A percentile compares a stretch with the other conserved stretches of the same genome.
phyloP scores from a whole-genome alignment of 352 stramenopile genomes.

The Lagenidium sp. region DNA sequence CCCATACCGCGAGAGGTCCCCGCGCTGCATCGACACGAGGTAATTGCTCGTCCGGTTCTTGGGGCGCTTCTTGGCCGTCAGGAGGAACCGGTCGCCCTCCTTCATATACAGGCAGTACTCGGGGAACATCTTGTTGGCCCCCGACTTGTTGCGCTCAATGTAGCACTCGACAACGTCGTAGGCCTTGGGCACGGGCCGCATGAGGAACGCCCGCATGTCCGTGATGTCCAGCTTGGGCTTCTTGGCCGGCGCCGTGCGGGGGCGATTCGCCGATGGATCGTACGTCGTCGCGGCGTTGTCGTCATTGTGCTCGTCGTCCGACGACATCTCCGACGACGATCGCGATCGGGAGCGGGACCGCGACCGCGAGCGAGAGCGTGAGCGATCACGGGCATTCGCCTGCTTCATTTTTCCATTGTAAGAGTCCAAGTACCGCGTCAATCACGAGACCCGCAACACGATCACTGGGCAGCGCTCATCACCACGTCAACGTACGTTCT shows the following conservation, averaged over 20 bases:
- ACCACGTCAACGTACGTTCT: constrained; percentile 35
- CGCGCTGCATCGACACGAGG: constrained; percentile 90
- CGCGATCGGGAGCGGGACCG: constrained; percentile 32
- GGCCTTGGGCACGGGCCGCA: constrained; percentile 77
- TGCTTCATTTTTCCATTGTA: too few species aligned
- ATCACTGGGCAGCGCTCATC: too few species aligned
- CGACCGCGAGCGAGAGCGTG: constrained; percentile 36
- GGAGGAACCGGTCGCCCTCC: constrained; percentile 93
- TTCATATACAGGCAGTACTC: constrained; percentile 91
- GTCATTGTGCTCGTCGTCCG: constrained; percentile 53
- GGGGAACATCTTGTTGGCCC: constrained; percentile 91
- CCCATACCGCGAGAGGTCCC: constrained; percentile 86
- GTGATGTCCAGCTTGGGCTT: constrained; percentile 79
- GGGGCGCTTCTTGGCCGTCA: constrained; percentile 93
- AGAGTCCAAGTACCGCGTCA: too few species aligned
- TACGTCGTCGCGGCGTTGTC: constrained; percentile 51
- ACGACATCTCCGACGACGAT: constrained; percentile 56
- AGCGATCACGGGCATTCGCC: constrained; percentile 27
- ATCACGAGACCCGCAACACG: too few species aligned
- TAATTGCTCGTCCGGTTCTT: constrained; percentile 98
- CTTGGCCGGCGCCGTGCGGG: constrained; percentile 23
- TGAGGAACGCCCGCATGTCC: constrained; percentile 70
- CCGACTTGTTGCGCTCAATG: constrained; percentile 89
- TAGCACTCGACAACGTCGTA: constrained; percentile 93
- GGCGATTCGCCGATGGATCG: constrained; percentile 28